A percentile compares a stretch with the other conserved stretches of the same genome.
These are phyloP conservation scores for Termitomyces sp. DNA, from an alignment of 768 basidiomycete genomes.

Conservation along the genomic window DNA sequence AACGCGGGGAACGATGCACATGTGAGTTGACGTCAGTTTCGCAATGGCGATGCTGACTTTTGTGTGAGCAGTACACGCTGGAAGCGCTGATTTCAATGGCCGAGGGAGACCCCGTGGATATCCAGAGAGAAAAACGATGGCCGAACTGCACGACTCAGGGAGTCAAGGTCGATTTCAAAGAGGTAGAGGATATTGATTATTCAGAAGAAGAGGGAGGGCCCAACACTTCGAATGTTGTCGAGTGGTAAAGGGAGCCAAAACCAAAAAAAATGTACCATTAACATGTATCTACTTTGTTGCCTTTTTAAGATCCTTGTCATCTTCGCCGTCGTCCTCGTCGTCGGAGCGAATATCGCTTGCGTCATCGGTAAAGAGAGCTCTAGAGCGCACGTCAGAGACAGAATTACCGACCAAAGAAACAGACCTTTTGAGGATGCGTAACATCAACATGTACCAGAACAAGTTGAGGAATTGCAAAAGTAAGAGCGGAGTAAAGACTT, in stretches of 20 bases:
- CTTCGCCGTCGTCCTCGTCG: not conserved
- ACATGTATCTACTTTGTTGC: too few species aligned
- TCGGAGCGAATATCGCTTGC: not conserved
- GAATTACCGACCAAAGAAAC: conserved; percentile 15
- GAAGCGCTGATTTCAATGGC: conserved; percentile 66
- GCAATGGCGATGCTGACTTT: not conserved
- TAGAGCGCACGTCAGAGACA: conserved; percentile 19
- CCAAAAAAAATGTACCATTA: not conserved
- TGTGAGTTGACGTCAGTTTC: conserved; percentile 39
- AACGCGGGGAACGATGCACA: conserved; percentile 88
- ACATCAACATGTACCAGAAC: conserved; percentile 90
- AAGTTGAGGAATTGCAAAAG: conserved; percentile 80
- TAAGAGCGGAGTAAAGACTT: conserved; percentile 70
- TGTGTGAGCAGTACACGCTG: conserved; percentile 57
- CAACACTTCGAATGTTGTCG: not conserved
- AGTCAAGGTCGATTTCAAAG: conserved; percentile 53
- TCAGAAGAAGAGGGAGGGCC: conserved; percentile 37
- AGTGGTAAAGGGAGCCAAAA: not conserved
- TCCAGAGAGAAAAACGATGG: conserved; percentile 77
- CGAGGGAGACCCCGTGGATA: conserved; percentile 63
- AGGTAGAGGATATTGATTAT: conserved; percentile 53
- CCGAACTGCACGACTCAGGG: conserved; percentile 47
- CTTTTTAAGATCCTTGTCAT: not conserved
- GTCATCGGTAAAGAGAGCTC: conserved; percentile 34
- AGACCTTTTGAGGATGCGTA: conserved; percentile 69